Evolutionary conservation across 129 eudicot species (phyloP), one percentile per base, ranked within the genome.

Genomic region (Sambucus nigra): DNA sequence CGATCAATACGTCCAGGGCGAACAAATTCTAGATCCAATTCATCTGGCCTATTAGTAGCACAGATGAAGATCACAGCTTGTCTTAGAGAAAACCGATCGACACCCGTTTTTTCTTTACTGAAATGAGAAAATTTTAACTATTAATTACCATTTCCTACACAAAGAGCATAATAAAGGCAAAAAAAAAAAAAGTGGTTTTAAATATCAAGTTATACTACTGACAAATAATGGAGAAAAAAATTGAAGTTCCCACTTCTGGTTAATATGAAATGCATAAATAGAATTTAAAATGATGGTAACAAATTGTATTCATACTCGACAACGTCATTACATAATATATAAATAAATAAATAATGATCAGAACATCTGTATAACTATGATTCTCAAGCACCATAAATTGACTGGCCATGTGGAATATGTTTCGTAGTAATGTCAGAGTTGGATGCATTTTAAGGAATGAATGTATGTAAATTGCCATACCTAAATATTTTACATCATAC

Each of bases 31-130:
- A 67, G 57, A 76, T 91, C 94, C 72, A 91, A 63, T 71, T 78
- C 95, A 76, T 85, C 88, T 52, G 98, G 98, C 59, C 95, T 81
- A 79, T 91, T 91, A 56, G 98, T 91, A 53, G 98, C 98, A 74
- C 98, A 91, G 47, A 91, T 76, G 78, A 85, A 91, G 49, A 85
- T 91, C 63, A 91, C 83, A 51, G 98, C 88, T 61, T 91, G 94
- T 50, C 75, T 69, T 42, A 81, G 72, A 24, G 95, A 91, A 73
- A 80, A 85, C 47, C 95, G 80, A 57, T 91, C 98, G 31, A 85
- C 80, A 5, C 98, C 98, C 8, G 86, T 85, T 67, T 54, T 73
- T 52, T 70, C 94, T 73, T 79, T 85, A n/a, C 98, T 91, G 78
- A 51, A 76, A 47, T 47, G 32, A 8, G 25, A 60, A 20, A n/a